These are phyloP conservation scores for Calocera cornea DNA, from an alignment of 768 basidiomycete species.

Conservation along the genomic window DNA sequence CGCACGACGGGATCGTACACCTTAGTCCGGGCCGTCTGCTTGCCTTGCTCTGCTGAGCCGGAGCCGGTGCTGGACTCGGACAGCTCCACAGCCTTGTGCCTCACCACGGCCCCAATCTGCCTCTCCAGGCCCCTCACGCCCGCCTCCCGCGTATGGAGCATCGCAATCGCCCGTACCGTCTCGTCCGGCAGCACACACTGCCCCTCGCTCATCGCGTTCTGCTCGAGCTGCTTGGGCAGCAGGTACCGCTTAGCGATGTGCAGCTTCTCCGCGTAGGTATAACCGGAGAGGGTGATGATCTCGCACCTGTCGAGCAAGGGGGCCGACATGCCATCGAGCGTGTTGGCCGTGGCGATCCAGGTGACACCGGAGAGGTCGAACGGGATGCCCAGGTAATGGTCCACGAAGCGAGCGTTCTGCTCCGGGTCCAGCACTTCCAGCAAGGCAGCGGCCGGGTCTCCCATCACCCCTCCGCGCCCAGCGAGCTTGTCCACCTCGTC, in stretches of 20 bases:
- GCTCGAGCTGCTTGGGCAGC: constrained; percentile 70
- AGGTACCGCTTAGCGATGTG: constrained; percentile 79
- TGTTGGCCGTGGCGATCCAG: constrained; percentile 88
- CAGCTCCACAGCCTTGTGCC: constrained; percentile 87
- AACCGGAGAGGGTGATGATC: constrained; percentile 67
- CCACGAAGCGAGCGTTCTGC: constrained; percentile 55
- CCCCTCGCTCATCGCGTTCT: constrained; percentile 54
- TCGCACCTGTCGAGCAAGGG: constrained; percentile 86
- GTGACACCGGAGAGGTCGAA: constrained; percentile 78
- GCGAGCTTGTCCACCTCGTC: constrained; percentile 86
- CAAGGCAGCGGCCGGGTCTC: constrained; percentile 80
- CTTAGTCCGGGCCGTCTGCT: constrained; percentile 18
- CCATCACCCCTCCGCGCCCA: constrained; percentile 33
- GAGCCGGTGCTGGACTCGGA: constrained; percentile 41
- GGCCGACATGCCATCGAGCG: constrained; percentile 74
- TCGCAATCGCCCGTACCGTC: constrained; percentile 56
- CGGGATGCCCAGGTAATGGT: constrained; percentile 84
- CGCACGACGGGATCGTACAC: constrained; percentile 50
- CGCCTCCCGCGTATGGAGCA: constrained; percentile 76
- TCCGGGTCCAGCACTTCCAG: constrained; percentile 90
- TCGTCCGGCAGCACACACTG: constrained; percentile 56
- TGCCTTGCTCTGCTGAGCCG: constrained; percentile 14
- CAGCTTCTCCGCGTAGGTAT: constrained; percentile 83
- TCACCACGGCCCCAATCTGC: constrained; percentile 73
- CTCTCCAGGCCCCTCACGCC: constrained; percentile 87